Conservation (phyloP, 768 basidiomycete genomes). For the Cyclocybe aegerita region DNA sequence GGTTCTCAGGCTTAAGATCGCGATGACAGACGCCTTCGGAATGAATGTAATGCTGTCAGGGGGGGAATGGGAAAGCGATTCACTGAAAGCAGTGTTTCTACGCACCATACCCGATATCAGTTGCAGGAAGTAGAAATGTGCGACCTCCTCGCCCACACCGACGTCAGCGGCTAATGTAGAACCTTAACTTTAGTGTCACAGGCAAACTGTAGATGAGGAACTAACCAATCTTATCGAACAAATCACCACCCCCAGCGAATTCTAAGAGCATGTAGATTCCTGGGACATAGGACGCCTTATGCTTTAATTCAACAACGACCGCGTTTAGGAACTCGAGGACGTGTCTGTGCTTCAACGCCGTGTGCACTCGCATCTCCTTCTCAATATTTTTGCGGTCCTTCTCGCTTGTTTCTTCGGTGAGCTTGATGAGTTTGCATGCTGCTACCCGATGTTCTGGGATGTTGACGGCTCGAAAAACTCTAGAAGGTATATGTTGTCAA, state of each 20-base stretch:
- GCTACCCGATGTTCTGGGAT: slow-evolving; percentile 63
- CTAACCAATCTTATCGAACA: slow-evolving; percentile 98
- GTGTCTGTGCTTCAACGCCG: slow-evolving; percentile 72
- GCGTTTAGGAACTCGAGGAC: slow-evolving; percentile 85
- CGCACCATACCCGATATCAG: slow-evolving; percentile 80
- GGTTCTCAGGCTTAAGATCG: slow-evolving; percentile 95
- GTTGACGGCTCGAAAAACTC: slow-evolving; percentile 85
- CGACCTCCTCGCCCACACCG: slow-evolving; percentile 82
- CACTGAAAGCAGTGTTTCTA: slow-evolving; percentile 5
- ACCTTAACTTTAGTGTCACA: background rate
- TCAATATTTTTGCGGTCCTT: slow-evolving; percentile 78
- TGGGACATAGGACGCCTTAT: slow-evolving; percentile 58
- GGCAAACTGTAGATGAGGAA: background rate
- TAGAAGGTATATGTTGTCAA: slow-evolving; percentile 24
- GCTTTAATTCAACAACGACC: slow-evolving; percentile 67
- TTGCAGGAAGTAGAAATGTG: slow-evolving; percentile 89
- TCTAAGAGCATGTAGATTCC: slow-evolving; percentile 94
- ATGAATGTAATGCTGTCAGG: slow-evolving; percentile 76
- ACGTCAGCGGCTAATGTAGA: slow-evolving; percentile 74
- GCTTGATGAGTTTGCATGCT: slow-evolving; percentile 81
- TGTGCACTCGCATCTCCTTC: slow-evolving; percentile 91
- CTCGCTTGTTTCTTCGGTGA: slow-evolving; percentile 63
- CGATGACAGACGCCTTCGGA: slow-evolving; percentile 90
- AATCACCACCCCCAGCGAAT: slow-evolving; percentile 88
- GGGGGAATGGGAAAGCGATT: background rate